Conservation (phyloP, 1,139 yeast genomes). For the Sugiyamaella pinicola region DNA sequence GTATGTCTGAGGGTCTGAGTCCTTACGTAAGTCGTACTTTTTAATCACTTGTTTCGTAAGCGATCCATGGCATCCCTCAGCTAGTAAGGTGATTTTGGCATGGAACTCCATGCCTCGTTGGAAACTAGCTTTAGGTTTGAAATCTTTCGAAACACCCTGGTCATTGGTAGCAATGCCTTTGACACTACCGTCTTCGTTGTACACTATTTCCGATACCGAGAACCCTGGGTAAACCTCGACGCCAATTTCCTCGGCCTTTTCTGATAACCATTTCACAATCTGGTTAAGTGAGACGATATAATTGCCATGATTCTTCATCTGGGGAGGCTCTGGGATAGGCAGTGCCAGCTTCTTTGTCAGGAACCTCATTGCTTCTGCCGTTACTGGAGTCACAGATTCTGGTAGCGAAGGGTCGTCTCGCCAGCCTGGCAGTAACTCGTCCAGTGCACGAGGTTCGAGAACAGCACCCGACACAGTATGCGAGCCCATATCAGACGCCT, state of each 20-base stretch:
- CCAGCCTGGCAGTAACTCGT: conserved; percentile 78
- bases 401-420: conserved; percentile 65
- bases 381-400: conserved; percentile 58
- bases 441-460: conserved; percentile 81
- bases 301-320: conserved; percentile 79
- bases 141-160: conserved; percentile 76
- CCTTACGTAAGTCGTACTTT: conserved; percentile 66
- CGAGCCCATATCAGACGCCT: conserved; percentile 86
- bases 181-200: conserved; percentile 58
- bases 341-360: conserved; percentile 59
- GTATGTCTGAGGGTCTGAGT: conserved; percentile 80
- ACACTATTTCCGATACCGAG: conserved; percentile 80
- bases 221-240: conserved; percentile 93
- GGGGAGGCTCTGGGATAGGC: conserved; percentile 92
- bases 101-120: conserved; percentile 98
- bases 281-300: conserved; percentile 82
- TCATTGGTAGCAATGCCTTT: conserved; percentile 94
- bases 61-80: conserved; percentile 98
- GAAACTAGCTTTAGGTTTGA: conserved; percentile 74
- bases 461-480: conserved; percentile 95
- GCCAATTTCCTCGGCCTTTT: conserved; percentile 88
- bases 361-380: conserved; percentile 72
- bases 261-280: conserved; percentile 80
- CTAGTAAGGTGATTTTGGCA: conserved; percentile 81
- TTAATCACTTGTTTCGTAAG: conserved; percentile 73